phyloP scores from a whole-genome alignment of 2,329 filamentous ascomycete species.

The Pseudopyricularia cyperi region DNA sequence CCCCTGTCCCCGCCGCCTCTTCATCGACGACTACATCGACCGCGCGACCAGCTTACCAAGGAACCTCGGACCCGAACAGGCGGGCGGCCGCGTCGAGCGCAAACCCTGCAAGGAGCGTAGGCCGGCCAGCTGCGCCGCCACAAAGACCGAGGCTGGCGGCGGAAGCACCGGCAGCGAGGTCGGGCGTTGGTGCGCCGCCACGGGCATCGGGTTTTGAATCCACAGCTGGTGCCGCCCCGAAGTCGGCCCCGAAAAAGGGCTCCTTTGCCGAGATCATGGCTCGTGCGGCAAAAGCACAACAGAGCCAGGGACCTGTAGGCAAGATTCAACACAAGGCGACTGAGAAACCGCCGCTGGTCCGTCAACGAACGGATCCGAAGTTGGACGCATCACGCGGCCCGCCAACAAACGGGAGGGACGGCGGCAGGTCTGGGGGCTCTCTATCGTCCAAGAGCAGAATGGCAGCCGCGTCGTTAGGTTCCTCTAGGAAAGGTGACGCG shows the following conservation, averaged over 20 bases:
- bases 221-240: slow-evolving; percentile 13
- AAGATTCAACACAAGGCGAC: slow-evolving; percentile 65
- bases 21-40: background rate
- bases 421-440: background rate
- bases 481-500: background rate
- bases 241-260: slow-evolving; percentile 51
- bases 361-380: slow-evolving; percentile 33
- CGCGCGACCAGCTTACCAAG: background rate
- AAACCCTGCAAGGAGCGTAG: background rate
- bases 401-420: slow-evolving; percentile 4
- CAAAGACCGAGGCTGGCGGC: background rate
- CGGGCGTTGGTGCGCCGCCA: background rate
- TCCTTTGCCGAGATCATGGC: slow-evolving; percentile 65
- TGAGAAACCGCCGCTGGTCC: slow-evolving; percentile 47
- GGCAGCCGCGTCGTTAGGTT: background rate
- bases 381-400: slow-evolving; percentile 23
- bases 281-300: slow-evolving; percentile 54
- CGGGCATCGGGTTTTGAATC: background rate
- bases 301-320: slow-evolving; percentile 46
- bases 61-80: background rate
- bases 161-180: background rate
- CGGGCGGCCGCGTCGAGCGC: background rate
- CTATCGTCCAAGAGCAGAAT: background rate
- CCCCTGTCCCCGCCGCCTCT: no score
- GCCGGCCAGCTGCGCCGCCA: background rate